Evolutionary conservation across 2,329 filamentous ascomycete species (phyloP).

Genomic region (Epichloe typhina): DNA sequence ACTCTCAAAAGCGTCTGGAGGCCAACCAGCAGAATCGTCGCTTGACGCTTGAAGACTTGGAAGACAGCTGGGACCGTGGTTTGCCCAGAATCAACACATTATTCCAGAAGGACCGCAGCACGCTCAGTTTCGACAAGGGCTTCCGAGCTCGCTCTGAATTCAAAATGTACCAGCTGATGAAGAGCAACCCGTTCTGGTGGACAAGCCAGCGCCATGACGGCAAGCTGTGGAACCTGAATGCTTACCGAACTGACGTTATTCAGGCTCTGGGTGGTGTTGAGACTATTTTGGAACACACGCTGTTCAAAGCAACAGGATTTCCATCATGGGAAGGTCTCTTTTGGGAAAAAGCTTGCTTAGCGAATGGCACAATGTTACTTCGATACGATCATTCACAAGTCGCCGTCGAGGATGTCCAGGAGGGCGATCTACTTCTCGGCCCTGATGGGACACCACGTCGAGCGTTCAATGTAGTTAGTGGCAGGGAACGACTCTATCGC

Average conservation of each 20-base stretch:
- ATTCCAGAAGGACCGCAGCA: conserved; percentile 97
- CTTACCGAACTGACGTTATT: conserved; percentile 92
- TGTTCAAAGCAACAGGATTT: conserved; percentile 96
- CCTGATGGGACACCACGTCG: conserved; percentile 33
- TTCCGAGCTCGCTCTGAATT: conserved; percentile 94
- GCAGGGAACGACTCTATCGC: conserved; percentile 33
- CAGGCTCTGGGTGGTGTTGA: conserved; percentile 93
- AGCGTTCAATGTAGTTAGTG: conserved; percentile 36
- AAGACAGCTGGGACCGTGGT: conserved; percentile 97
- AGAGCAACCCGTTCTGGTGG: conserved; percentile 99
- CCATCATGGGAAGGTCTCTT: conserved; percentile 95
- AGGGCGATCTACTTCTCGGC: conserved; percentile 34
- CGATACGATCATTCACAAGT: conserved; percentile 30
- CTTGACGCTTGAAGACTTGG: conserved; percentile 86
- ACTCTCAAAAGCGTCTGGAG: conserved; percentile 93
- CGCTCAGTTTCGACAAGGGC: conserved; percentile 94
- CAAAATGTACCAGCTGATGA: conserved; percentile 98
- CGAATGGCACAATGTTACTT: conserved; percentile 26
- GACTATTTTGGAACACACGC: conserved; percentile 89
- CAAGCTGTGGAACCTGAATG: conserved; percentile 94
- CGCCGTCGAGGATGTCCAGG: conserved; percentile 33
- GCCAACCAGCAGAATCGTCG: conserved; percentile 95
- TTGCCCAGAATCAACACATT: conserved; percentile 95
- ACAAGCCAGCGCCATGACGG: conserved; percentile 94
- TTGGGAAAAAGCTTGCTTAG: conserved; percentile 53